Conservation (phyloP, 306 rosid species). For the Abrus precatorius region DNA sequence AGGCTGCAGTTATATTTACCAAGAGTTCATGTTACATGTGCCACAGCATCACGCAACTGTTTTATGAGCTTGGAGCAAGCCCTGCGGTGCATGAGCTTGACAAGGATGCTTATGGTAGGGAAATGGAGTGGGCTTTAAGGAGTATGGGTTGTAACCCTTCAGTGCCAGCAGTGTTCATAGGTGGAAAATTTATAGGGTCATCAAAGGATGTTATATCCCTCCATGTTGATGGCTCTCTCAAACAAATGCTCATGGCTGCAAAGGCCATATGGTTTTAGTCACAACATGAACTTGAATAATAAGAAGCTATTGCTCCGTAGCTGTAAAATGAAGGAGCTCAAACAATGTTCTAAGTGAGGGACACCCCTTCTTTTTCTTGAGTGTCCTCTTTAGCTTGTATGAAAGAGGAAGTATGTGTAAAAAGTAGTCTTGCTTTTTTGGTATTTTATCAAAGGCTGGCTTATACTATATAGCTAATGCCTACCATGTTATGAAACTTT, state of each 20-base stretch:
- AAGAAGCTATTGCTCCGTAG: constrained; percentile 20
- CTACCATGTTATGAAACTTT: constrained; percentile 33
- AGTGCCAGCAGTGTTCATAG: constrained; percentile 98
- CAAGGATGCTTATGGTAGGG: constrained; percentile 76
- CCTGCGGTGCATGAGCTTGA: constrained; percentile 96
- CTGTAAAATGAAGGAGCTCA: constrained; percentile 26
- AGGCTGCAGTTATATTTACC: constrained; percentile 91
- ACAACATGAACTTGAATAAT: background rate
- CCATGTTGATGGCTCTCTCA: constrained; percentile 94
- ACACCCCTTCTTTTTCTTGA: constrained; percentile 57
- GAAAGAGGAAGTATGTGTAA: constrained; percentile 42
- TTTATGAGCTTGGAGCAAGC: constrained; percentile 94
- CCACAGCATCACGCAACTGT: constrained; percentile 87
- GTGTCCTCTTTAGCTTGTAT: constrained; percentile 55
- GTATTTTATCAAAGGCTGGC: constrained; percentile 18
- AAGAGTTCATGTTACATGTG: constrained; percentile 98
- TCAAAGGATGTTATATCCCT: constrained; percentile 91
- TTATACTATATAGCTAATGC: constrained; percentile 13
- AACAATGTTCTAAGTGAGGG: constrained; percentile 38
- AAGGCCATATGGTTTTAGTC: constrained; percentile 92
- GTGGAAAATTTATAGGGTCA: constrained; percentile 90
- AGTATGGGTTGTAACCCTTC: constrained; percentile 90
- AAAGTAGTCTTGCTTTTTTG: constrained; percentile 16
- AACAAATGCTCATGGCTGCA: constrained; percentile 94
- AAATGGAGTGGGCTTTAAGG: constrained; percentile 87